These are phyloP conservation scores for Funneliformis caledonium DNA, from an alignment of 371 early-diverging fungal species.

Conservation along the genomic window DNA sequence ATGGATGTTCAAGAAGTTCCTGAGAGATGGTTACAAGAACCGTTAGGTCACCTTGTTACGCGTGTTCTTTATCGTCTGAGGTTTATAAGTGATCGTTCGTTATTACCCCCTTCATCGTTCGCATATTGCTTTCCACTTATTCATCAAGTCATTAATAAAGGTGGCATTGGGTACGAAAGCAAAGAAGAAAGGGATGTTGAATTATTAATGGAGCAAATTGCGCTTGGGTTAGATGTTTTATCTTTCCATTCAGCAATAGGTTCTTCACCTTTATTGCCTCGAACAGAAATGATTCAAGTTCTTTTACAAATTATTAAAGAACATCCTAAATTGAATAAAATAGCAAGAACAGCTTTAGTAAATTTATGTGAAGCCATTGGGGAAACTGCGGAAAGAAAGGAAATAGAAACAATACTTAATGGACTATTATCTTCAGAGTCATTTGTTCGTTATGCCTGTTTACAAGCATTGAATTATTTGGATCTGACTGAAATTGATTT, in stretches of 20 bases:
- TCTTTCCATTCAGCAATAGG: constrained; percentile 66
- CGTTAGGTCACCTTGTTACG: constrained; percentile 65
- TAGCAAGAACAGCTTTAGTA: constrained; percentile 64
- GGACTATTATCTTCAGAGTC: constrained; percentile 77
- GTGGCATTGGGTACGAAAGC: constrained; percentile 61
- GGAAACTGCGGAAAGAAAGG: constrained; percentile 56
- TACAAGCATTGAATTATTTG: constrained; percentile 71
- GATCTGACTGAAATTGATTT: constrained; percentile 73
- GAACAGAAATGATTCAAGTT: constrained; percentile 73
- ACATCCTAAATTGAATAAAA: constrained; percentile 67
- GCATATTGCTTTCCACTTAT: constrained; percentile 84
- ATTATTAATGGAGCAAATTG: constrained; percentile 43
- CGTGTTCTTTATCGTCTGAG: constrained; percentile 80
- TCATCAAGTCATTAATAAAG: constrained; percentile 68
- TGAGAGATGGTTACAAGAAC: constrained; percentile 72
- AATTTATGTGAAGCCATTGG: constrained; percentile 75
- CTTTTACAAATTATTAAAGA: constrained; percentile 72
- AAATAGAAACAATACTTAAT: constrained; percentile 69
- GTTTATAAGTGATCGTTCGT: constrained; percentile 64
- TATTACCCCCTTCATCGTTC: constrained; percentile 76
- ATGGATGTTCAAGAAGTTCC: constrained; percentile 66
- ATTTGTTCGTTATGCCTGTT: constrained; percentile 78
- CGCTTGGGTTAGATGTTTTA: constrained; percentile 63
- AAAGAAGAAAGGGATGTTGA: constrained; percentile 59
- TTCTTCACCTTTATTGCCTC: constrained; percentile 64